Evolutionary conservation across 2,329 filamentous ascomycete species (phyloP), one percentile per base, ranked within the genome.

Genomic region (Nemania sp.): DNA sequence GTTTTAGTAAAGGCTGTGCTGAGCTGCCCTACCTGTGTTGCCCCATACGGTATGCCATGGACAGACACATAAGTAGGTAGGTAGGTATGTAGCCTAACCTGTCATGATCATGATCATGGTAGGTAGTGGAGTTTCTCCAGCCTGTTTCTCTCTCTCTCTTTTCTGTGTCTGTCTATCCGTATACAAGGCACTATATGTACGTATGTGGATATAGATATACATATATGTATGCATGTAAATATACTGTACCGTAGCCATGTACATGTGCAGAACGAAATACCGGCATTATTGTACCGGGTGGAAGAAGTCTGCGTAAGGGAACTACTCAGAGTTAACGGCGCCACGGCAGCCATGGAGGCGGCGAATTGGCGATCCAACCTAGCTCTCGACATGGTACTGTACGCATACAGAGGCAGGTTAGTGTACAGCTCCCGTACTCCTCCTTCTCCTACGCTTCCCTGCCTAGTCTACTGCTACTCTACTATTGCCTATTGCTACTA

Each of bases 281-380:
- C 27, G 32, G 59, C 56, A 59, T 52, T 56, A 59, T 52, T 56
- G 43, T 49, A 32, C 49, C 64, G 35, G 51, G 59, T 29, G 62
- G 64, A 58, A 58, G 63, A 63, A 32, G 29, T 32, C 29, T 32
- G 29, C 29, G 29, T 32, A 8, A 52, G 22, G 54, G 60, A 67
- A 32, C 55, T 51, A n/a, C n/a, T n/a, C n/a, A n/a, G 55, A 43
- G 43, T 63, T 56, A 64, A 69, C 64, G 67, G 67, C 67, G 67
- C 67, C 67, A 69, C 64, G 56, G 64, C 64, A 57, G 60, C 63
- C 53, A 57, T 64, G 29, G 60, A 67, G 60, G 51, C 67, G 64
- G 56, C 64, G 64, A 69, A 41, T 41, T 62, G 67, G 60, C 64
- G 64, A 69, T 64, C 67, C 61, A 64, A 47, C 53, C 52, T 60